Evolutionary conservation across 768 basidiomycete species (phyloP), one percentile per base, ranked within the genome.

Genomic region (Nidularia sp.): DNA sequence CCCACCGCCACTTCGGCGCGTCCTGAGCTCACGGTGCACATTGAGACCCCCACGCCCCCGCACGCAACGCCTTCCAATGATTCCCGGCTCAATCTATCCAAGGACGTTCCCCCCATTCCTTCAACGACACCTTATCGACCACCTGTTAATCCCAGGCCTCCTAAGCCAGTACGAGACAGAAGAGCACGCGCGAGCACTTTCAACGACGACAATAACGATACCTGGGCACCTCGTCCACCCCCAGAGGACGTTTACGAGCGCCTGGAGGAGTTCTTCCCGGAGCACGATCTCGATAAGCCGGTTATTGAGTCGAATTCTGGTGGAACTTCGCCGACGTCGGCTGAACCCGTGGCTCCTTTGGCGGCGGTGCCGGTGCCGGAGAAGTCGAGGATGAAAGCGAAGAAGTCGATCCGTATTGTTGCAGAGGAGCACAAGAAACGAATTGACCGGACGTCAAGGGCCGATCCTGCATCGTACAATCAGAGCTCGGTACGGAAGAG

Each of bases 201-300:
- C 57, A 82, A 78, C 10, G 76, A 80, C 55, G 75, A 73, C 48
- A 74, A 78, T 55, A 86, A 84, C 58, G 77, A 80, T 51, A 87
- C 88, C 18, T 97, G 93, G 94, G 89, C 90, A 35, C 84, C 87
- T 54, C 90, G 94, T 60, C 95, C 95, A 31, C 83, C 86, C 44
- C 85, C 94, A 0, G 97, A 98, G 70, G 89, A 90, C 58, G 88
- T 99, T 43, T 93, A 93, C 64, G 89, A 98, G 42, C 85, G 90
- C 51, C 78, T 99, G 6, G 92, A 98, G 59, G 85, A 88, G 55
- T 98, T 92, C 75, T 99, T 99, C 78, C 95, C 96, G 0, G 86
- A 89, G 57, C 91, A 97, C 63, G 94, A 98, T 62, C 82, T 98
- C 46, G 97, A 98, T 67, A 90, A 93, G 63, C 94, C 95, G 1